Percentiles rank a stretch among this genome's conserved stretches.
Evolutionary conservation across 768 basidiomycete species (phyloP).

Genomic region (Tricholoma sp.): DNA sequence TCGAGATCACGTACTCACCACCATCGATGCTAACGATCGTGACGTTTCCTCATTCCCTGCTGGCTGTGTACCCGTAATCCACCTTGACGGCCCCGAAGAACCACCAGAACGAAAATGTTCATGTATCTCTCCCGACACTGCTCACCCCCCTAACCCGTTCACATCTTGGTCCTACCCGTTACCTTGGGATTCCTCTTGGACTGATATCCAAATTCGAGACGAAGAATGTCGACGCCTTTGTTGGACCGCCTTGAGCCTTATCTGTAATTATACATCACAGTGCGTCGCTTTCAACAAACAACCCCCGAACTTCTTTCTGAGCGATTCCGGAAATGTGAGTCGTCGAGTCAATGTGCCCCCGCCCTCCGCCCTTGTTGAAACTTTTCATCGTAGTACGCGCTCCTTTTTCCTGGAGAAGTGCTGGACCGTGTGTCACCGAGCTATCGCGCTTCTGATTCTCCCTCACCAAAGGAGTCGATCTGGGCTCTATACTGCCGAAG

Average conservation of each 20-base stretch:
- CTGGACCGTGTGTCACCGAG: constrained; percentile 42
- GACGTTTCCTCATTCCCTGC: constrained; percentile 48
- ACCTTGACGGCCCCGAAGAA: constrained; percentile 23
- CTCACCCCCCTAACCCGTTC: constrained; percentile 31
- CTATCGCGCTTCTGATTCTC: constrained; percentile 35
- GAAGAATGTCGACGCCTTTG: constrained; percentile 75
- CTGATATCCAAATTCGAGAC: constrained; percentile 45
- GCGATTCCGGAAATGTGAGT: constrained; percentile 64
- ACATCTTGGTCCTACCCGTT: constrained; percentile 45
- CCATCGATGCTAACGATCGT: constrained; percentile 51
- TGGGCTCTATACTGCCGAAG: constrained; percentile 81
- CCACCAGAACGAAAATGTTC: constrained; percentile 35
- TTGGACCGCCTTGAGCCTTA: constrained; percentile 68
- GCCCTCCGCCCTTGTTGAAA: constrained; percentile 5
- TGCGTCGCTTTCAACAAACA: constrained; percentile 61
- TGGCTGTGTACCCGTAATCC: constrained; percentile 45
- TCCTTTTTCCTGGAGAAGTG: constrained; percentile 74
- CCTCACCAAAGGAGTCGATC: constrained; percentile 68
- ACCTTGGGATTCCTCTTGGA: constrained; percentile 62
- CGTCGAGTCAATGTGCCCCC: constrained; percentile 5
- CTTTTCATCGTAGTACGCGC: constrained; percentile 38
- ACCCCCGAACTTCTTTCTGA: constrained; percentile 51
- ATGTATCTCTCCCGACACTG: constrained; percentile 37
- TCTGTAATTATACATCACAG: constrained; percentile 63
- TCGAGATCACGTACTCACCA: constrained; percentile 47